Percentiles rank a stretch among this genome's conserved stretches.
Conservation (phyloP, 208 protist genomes). For the Leishmania arabica region DNA sequence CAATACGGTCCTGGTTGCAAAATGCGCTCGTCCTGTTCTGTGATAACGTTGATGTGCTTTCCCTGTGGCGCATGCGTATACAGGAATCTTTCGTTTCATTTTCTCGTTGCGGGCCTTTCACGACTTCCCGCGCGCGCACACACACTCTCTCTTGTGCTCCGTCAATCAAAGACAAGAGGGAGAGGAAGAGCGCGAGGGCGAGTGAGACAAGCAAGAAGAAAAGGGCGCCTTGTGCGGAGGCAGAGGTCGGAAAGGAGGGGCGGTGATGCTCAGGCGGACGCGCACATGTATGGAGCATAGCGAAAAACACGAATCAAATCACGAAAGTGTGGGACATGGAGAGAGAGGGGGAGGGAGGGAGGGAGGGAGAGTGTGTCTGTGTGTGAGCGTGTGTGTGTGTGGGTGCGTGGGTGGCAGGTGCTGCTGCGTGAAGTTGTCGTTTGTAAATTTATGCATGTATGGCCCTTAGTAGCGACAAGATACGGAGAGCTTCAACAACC, state of each 20-base stretch:
- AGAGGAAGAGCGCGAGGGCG: not conserved
- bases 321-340: not conserved
- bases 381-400: too few relatives aligned
- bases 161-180: not conserved
- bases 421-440: not conserved
- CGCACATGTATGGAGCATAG: not conserved
- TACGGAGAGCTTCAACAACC: not conserved
- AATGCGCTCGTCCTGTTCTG: not conserved
- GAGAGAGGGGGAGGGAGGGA: too few relatives aligned
- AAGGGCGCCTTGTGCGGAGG: not conserved
- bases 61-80: not conserved
- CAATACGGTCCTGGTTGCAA: not conserved
- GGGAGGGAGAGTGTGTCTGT: too few relatives aligned
- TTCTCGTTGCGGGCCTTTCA: constrained; percentile 1
- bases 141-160: not conserved
- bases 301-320: not conserved
- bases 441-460: not conserved
- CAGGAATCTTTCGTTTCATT: not conserved
- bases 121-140: not conserved
- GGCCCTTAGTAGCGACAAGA: not conserved
- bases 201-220: too few relatives aligned
- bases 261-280: not conserved
- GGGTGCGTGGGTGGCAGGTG: too few relatives aligned
- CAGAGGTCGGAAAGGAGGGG: not conserved
- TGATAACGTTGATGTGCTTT: not conserved